Evolutionary conservation across 139 green algal species (phyloP), one percentile per base, ranked within the genome.

Genomic region (Chlamydomonas eustigma): DNA sequence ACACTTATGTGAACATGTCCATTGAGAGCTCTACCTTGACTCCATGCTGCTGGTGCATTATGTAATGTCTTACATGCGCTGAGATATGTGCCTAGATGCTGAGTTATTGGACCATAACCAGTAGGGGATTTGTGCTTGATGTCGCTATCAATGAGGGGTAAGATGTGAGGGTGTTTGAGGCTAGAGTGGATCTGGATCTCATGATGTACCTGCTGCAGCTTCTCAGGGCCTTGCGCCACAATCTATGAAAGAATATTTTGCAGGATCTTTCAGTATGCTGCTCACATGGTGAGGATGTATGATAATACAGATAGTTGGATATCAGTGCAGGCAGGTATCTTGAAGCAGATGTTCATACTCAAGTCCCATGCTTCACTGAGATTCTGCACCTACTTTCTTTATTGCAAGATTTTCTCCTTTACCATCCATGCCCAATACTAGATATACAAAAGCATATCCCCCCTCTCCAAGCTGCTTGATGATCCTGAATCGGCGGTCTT

Each of bases 121-220:
- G n/a, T n/a, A n/a, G n/a, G n/a, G n/a, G n/a, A n/a, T n/a, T n/a
- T n/a, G n/a, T n/a, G n/a, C n/a, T n/a, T 79, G n/a, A 80, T 38
- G 32, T 64, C 36, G 25, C 28, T 33, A 3, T 76, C 76, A 34
- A 71, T 36, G 65, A 71, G 64, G 18, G 33, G 39, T 22, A 77
- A 24, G 24, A 52, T 39, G 37, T 50, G 63, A 70, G 65, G 33
- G 32, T 58, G 67, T 4, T 3, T 38, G 25, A 58, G 30, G 44
- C 39, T 63, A 28, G 65, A 28, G 28, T 65, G 74, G 64, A 66
- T 32, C 36, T 76, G 63, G 4, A 73, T 31, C 65, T 73, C 65
- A 68, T 28, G 8, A 22, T 33, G 6, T 6, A 28, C 52, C 52
- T 37, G 8, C 6, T 68, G 52, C 52, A 68, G 52, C 12, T 31